phyloP scores from a whole-genome alignment of 2,329 filamentous ascomycete genomes.

The Diaporthe caulivora region DNA sequence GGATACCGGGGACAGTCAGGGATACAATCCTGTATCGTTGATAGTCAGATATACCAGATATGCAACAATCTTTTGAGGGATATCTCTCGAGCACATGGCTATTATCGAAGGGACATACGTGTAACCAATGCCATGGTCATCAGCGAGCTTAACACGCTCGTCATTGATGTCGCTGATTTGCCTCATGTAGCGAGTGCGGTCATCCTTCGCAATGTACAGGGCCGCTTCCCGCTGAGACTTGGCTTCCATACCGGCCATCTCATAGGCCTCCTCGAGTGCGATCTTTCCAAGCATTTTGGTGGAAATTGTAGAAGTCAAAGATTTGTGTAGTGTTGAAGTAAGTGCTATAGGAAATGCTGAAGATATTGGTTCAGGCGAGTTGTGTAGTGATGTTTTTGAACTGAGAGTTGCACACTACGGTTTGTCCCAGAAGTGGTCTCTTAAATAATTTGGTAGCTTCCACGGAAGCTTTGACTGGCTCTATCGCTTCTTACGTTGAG shows the following conservation, averaged over 20 bases:
- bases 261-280: slow-evolving; percentile 38
- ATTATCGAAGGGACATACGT: slow-evolving; percentile 42
- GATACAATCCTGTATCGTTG: slow-evolving; percentile 48
- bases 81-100: neutral
- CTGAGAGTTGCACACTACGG: neutral
- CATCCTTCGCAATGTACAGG: slow-evolving; percentile 29
- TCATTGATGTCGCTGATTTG: slow-evolving; percentile 41
- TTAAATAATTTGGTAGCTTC: neutral
- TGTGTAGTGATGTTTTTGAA: neutral
- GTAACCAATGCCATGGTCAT: slow-evolving; percentile 59
- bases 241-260: slow-evolving; percentile 34
- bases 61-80: neutral
- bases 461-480: neutral
- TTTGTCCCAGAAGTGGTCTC: neutral
- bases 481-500: neutral
- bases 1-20: slow-evolving; percentile 62
- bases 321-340: neutral
- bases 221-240: slow-evolving; percentile 36
- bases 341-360: neutral
- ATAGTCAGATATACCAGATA: neutral
- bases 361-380: neutral
- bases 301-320: neutral
- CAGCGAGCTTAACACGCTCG: slow-evolving; percentile 43
- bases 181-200: slow-evolving; percentile 33
- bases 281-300: slow-evolving; percentile 36